Evolutionary conservation across 495 filamentous ascomycete genomes (phyloP), one percentile per base, ranked within the genome.

Genomic region (Lophium mytilinum): DNA sequence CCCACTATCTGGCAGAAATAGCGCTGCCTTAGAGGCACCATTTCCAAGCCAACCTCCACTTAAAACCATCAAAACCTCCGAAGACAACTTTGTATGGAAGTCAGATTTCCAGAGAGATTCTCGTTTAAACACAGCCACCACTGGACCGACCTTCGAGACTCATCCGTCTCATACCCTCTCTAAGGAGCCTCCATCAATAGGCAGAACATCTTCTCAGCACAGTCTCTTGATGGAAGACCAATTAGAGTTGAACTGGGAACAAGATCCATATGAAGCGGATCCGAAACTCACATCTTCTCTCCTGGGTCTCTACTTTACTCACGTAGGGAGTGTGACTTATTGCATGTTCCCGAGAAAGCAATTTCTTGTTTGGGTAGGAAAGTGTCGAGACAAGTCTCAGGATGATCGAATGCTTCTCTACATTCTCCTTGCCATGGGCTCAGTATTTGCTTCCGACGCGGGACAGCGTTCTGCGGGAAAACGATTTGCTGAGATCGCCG

Each of bases 331-430:
- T 49, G 72, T 73, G 7, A 65, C 76, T 52, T 81, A 80, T 63
- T 75, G 72, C 58, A 75, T 85, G 61, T 81, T 86, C 60, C 82
- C 84, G 18, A 73, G 53, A 34, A 61, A 69, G 57, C 72, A 66
- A 10, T 81, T 84, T 53, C 48, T 74, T 19, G 45, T 70, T n/a
- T 84, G 81, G 81, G 56, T 81, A 36, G 74, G 69, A 41, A 75
- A 73, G 56, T 71, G 75, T 56, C 75, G 60, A 12, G 68, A 71
- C 17, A 86, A 85, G 66, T 78, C 75, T 42, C 72, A 74, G 59
- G 81, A 82, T 67, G 85, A 88, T 69, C 77, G 77, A 62, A 89
- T 88, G 82, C 75, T 85, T 47, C 75, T 84, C 46, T 88, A 86
- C 71, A 78, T 78, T 11, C 77, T 84, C 63, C 78, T 88, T 62